A percentile compares a stretch with the other conserved stretches of the same genome.
These are phyloP conservation scores for Colletotrichum cuscutae DNA, from an alignment of 2,329 filamentous ascomycete species.

Conservation along the genomic window DNA sequence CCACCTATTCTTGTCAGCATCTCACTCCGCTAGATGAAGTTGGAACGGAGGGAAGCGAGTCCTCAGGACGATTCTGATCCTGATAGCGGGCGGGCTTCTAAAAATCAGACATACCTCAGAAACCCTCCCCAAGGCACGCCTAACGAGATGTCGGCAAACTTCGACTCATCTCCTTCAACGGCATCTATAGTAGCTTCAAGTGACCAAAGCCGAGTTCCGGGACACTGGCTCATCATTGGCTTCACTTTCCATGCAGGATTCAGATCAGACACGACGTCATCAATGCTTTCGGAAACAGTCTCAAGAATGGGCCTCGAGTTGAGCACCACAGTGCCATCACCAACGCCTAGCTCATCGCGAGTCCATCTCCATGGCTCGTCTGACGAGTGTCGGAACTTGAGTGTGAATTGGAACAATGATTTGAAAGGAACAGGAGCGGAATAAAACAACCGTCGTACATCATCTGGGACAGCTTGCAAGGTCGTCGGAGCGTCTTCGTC, in stretches of 20 bases:
- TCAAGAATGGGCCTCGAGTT: conserved; percentile 43
- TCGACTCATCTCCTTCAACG: conserved; percentile 67
- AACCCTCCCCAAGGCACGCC: conserved; percentile 71
- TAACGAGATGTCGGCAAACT: conserved; percentile 64
- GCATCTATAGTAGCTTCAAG: conserved; percentile 66
- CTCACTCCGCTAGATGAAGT: not conserved
- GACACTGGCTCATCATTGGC: conserved; percentile 71
- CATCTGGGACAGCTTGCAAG: conserved; percentile 53
- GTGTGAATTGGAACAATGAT: conserved; percentile 70
- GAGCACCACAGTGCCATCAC: conserved; percentile 72
- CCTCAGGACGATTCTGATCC: not conserved
- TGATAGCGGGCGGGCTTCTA: not conserved
- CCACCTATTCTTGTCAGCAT: conserved; percentile 64
- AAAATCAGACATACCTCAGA: conserved; percentile 55
- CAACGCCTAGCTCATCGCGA: conserved; percentile 69
- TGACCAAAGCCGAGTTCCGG: conserved; percentile 77
- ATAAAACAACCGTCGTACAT: conserved; percentile 28
- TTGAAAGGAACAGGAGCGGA: conserved; percentile 52
- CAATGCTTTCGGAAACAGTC: conserved; percentile 53
- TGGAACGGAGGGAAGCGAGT: not conserved
- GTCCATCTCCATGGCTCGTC: conserved; percentile 76
- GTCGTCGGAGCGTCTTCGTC: conserved; percentile 53
- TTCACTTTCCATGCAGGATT: conserved; percentile 66
- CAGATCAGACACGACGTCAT: conserved; percentile 66
- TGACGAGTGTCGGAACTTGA: conserved; percentile 70